Conservation (phyloP, 2,329 filamentous ascomycete species). For the Penicillium sp. region DNA sequence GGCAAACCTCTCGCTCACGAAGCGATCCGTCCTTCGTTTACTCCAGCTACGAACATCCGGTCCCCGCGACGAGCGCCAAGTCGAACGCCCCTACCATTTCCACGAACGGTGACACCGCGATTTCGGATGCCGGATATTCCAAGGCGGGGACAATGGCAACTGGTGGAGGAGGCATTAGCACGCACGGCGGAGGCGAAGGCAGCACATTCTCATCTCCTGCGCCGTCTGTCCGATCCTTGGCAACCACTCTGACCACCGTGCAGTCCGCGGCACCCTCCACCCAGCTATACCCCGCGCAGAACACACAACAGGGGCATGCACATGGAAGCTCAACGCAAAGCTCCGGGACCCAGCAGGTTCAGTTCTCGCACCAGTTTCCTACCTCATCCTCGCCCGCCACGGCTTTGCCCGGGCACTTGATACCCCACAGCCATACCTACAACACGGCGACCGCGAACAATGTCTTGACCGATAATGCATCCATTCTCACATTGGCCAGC, state of each 20-base stretch:
- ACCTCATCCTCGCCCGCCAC: conserved; percentile 53
- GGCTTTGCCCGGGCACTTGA: conserved; percentile 60
- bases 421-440: conserved; percentile 56
- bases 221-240: conserved; percentile 63
- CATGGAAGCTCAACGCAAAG: conserved; percentile 40
- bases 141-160: conserved; percentile 73
- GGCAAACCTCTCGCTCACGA: conserved; percentile 54
- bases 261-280: conserved; percentile 59
- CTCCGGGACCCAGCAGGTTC: conserved; percentile 42
- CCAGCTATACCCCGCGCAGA: conserved; percentile 39
- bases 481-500: conserved; percentile 63
- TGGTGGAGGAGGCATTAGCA: conserved; percentile 62
- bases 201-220: conserved; percentile 66
- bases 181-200: conserved; percentile 64
- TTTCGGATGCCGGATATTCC: conserved; percentile 73
- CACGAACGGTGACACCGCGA: conserved; percentile 74
- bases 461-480: conserved; percentile 64
- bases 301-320: conserved; percentile 30
- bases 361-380: conserved; percentile 62
- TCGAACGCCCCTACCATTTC: conserved; percentile 77
- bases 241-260: conserved; percentile 65
- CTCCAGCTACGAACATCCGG: conserved; percentile 60
- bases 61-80: conserved; percentile 63
- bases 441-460: conserved; percentile 62
- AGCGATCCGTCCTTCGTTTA: conserved; percentile 62